Evolutionary conservation across 345 rosid species (phyloP), one percentile per base, ranked within the genome.

Genomic region (Euphorbia tirucalli): DNA sequence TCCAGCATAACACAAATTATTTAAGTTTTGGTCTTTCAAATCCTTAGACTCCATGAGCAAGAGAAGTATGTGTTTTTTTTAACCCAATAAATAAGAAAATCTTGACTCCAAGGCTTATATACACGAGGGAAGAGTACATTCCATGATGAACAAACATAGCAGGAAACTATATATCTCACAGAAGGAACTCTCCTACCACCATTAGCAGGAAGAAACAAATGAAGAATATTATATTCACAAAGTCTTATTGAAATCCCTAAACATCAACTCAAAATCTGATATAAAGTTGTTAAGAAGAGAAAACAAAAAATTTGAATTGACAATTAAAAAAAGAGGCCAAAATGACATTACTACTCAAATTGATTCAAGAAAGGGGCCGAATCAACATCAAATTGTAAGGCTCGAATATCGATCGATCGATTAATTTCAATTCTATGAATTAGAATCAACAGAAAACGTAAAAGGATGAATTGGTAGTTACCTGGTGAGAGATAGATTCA

Each of bases 401-500:
- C 54, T n/a, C 9, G 57, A 16, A 31, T 2, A 59, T 50, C 7
- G 6, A 50, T n/a, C n/a, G n/a, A n/a, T n/a, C n/a, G n/a, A n/a
- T n/a, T n/a, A n/a, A n/a, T n/a, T n/a, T n/a, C n/a, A n/a, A n/a
- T n/a, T n/a, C n/a, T n/a, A n/a, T n/a, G n/a, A n/a, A n/a, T n/a
- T 19, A 50, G 56, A 50, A 50, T 18, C 7, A 21, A 16, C 5
- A 19, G 22, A 19, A 21, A n/a, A 11, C 14, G 4, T 1, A 48
- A 4, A 16, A 21, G 14, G 59, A 8, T 25, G 15, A 24, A 7
- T 3, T 31, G 58, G n/a, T 15, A 60, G 19, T 7, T 72, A 90
- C 98, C 97, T 90, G 94, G 21, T 83, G 90, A 78, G 91, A 81
- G 75, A 93, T 81, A 70, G 98, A 82, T 67, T 89, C 84, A 73